Base-by-base conservation (phyloP, 1,139 yeast genomes). In the Blastobotrys malaysiensis region DNA sequence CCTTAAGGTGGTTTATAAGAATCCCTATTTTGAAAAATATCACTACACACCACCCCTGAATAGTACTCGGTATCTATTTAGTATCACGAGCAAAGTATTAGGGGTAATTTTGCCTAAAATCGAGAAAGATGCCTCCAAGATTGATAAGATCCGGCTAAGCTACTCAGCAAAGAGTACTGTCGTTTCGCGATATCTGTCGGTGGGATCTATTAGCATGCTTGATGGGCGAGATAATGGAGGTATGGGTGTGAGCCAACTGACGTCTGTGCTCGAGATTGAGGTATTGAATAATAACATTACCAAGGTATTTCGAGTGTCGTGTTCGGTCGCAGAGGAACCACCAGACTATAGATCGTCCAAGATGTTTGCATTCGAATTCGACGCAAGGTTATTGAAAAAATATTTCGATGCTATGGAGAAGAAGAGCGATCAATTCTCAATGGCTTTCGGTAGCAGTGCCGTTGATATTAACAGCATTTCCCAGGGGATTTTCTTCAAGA, bases 391-490 rank as follows among this genome's bases (percentile, higher is more conserved):
- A 11, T 53, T 68, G 26, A 61, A 59, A 49, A 60, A 61, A 45
- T 61, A 63, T 56, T 48, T 67, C 43, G 71, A 67, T 27, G 63
- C 65, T 45, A 65, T 67, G 57, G 61, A 70, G 1, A 58, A 57
- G 24, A 56, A 62, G 31, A 66, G 70, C 2, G 72, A 69, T 51
- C 68, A 68, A 45, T 59, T 68, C 49, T 60, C 63, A 16, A 52
- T 68, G 52, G 51, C 57, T 39, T 59, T 60, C 46, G 58, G 52
- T 4, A 57, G 56, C 18, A 63, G 60, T 21, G 48, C 45, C 5
- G 55, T 64, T 9, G 56, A 60, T 20, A 48, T 68, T 46, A 55
- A 66, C 1, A 64, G 69, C 20, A 64, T 61, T 54, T 65, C 71
- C 2, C 62, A 63, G 16, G 63, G 61, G 1, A 61, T 67, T 11